phyloP scores from a whole-genome alignment of 148 eudicot genomes.

The Fallopia convolvulus region DNA sequence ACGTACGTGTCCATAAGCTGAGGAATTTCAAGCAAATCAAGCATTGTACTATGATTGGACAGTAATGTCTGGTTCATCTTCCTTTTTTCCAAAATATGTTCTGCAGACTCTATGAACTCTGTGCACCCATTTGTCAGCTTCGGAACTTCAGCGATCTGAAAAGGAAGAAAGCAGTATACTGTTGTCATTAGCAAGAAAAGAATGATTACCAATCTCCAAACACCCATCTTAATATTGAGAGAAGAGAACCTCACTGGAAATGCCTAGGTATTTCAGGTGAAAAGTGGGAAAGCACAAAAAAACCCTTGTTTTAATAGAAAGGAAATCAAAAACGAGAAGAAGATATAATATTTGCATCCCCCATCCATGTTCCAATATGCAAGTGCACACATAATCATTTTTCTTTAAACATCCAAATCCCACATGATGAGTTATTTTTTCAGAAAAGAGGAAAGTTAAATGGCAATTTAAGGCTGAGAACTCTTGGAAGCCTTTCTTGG shows the following conservation, averaged over 20 bases:
- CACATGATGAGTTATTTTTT: not conserved
- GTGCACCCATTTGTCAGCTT: slow-evolving; percentile 92
- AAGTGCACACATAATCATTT: not conserved
- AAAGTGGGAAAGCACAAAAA: not conserved
- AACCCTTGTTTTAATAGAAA: not conserved
- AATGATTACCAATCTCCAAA: not conserved
- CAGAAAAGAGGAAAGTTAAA: not conserved
- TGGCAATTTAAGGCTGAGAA: not conserved
- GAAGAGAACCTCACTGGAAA: not conserved
- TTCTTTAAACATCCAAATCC: not conserved
- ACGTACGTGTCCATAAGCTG: slow-evolving; percentile 99
- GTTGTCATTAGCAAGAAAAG: not conserved
- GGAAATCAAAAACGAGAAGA: not conserved
- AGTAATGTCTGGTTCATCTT: slow-evolving; percentile 93
- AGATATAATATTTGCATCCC: not conserved
- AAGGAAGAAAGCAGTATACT: slow-evolving; percentile 11
- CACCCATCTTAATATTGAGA: not conserved
- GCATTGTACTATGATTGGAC: slow-evolving; percentile 91
- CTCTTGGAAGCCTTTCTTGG: not conserved
- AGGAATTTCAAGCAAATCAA: slow-evolving; percentile 99
- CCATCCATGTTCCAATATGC: not conserved
- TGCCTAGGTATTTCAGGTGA: not conserved
- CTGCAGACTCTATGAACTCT: slow-evolving; percentile 87
- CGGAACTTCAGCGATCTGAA: slow-evolving; percentile 89
- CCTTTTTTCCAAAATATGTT: slow-evolving; percentile 81